Evolutionary conservation across 2,329 filamentous ascomycete species (phyloP), one percentile per base, ranked within the genome.

Genomic region (Penicillium sclerotigenum): DNA sequence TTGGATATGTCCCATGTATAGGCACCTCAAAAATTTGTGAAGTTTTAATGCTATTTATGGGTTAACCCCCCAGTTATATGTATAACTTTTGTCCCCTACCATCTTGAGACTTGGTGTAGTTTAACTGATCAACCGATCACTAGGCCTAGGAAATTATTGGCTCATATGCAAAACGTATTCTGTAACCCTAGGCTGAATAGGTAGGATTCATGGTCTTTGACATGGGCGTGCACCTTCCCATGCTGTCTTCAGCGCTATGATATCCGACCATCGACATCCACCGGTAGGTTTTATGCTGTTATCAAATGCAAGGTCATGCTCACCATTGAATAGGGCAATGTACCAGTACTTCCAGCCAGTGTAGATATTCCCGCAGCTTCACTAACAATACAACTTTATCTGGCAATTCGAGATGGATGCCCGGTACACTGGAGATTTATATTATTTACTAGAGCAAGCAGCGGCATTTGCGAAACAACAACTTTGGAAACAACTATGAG

Each of bases 1-100:
- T 60, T 54, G 57, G 59, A 68, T 58, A 67, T 54, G 57, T 64
- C 63, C 57, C 62, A 50, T 65, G 64, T 66, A 65, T 63, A 66
- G 62, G 64, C 63, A 57, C 60, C 60, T 54, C 52, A 65, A 66
- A 65, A 65, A 59, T 62, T 64, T 60, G 63, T 60, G 34, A 56
- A 52, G 49, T 50, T 56, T 56, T 56, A 56, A 56, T 56, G 53
- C 53, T 46, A 55, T 46, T 43, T 34, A 41, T 50, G 37, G 53
- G 40, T 26, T 56, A 22, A 38, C 14, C 34, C 28, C 47, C 53
- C 41, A 46, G 29, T 52, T 28, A 46, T 37, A 52, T 56, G 40
- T 52, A 56, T 34, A 52, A 13, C 13, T 51, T 16, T 54, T 29
- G 5, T 6, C 10, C 47, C 8, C 13, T 31, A 9, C 28, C 38